Percentiles rank a stretch among this genome's conserved stretches.
phyloP scores from a whole-genome alignment of 371 early-diverging fungal genomes.

The Mucor velutinosus region DNA sequence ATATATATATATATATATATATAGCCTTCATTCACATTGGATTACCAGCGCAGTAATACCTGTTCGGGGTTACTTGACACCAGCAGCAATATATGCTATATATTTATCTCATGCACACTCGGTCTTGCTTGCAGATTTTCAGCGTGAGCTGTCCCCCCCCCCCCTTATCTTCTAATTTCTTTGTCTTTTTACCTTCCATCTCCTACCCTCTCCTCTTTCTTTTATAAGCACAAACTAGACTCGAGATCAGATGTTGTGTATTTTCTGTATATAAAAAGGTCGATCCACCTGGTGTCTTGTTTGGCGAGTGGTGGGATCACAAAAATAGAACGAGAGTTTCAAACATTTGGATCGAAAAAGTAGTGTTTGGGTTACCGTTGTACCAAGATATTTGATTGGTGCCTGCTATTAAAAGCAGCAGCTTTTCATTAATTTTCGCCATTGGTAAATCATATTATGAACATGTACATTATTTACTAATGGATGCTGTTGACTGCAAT shows the following conservation, averaged over 20 bases:
- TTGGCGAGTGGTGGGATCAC: not conserved
- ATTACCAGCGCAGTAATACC: too few relatives aligned
- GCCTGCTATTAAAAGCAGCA: not conserved
- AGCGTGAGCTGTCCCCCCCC: not conserved
- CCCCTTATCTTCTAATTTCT: not conserved
- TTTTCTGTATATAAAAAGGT: not conserved
- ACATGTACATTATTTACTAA: not conserved
- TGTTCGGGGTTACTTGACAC: too few relatives aligned
- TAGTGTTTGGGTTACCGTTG: not conserved
- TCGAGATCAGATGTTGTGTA: too few relatives aligned
- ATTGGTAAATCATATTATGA: not conserved
- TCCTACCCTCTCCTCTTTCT: not conserved
- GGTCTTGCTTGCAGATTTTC: not conserved
- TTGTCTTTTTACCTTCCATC: not conserved
- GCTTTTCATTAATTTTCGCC: not conserved
- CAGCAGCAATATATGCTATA: not conserved
- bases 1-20: too few relatives aligned
- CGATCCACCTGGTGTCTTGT: not conserved
- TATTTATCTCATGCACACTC: not conserved
- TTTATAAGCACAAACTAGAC: not conserved
- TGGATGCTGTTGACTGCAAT: not conserved
- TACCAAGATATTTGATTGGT: conserved; percentile 2
- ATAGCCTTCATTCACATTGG: too few relatives aligned
- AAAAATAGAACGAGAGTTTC: not conserved
- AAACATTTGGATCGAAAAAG: not conserved